phyloP scores from a whole-genome alignment of 176 grass and related monocot genomes.

The Pontederia paniculata region DNA sequence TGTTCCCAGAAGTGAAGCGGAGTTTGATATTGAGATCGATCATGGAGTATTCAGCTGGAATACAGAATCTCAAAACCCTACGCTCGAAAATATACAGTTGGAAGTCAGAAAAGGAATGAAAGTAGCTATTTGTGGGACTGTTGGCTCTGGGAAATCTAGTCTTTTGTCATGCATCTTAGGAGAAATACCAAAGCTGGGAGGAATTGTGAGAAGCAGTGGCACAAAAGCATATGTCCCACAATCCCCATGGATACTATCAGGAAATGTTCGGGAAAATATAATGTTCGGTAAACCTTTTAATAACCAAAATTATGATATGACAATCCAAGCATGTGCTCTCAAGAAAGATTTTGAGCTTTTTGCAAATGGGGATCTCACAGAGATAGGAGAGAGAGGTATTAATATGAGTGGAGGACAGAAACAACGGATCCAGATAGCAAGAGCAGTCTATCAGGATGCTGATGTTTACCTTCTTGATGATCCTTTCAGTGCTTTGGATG shows the following conservation, averaged over 20 bases:
- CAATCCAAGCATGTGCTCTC: slow-evolving; percentile 69
- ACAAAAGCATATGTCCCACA: slow-evolving; percentile 95
- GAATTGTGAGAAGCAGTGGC: slow-evolving; percentile 59
- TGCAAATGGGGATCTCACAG: slow-evolving; percentile 86
- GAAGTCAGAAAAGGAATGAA: slow-evolving; percentile 84
- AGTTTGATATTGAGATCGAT: slow-evolving; percentile 56
- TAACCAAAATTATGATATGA: slow-evolving; percentile 58
- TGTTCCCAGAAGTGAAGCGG: slow-evolving; percentile 40
- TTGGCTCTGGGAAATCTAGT: slow-evolving; percentile 94
- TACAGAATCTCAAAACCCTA: slow-evolving; percentile 40
- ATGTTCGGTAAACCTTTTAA: slow-evolving; percentile 75
- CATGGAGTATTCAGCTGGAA: slow-evolving; percentile 85
- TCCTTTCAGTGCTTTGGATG: slow-evolving; percentile 94
- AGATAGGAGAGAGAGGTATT: slow-evolving; percentile 99
- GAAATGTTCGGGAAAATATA: slow-evolving; percentile 94
- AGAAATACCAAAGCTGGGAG: slow-evolving; percentile 74
- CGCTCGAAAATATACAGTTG: slow-evolving; percentile 57
- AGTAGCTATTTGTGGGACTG: slow-evolving; percentile 89
- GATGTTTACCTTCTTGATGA: slow-evolving; percentile 97
- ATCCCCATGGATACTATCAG: slow-evolving; percentile 91
- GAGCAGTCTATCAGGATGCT: slow-evolving; percentile 72
- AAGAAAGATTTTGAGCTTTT: slow-evolving; percentile 86
- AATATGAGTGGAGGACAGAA: slow-evolving; percentile 99
- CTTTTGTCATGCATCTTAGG: slow-evolving; percentile 89
- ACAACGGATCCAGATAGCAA: slow-evolving; percentile 91